These are phyloP conservation scores for Teunomyces barrocoloradensis DNA, from an alignment of 805 yeast species.

Conservation along the genomic window DNA sequence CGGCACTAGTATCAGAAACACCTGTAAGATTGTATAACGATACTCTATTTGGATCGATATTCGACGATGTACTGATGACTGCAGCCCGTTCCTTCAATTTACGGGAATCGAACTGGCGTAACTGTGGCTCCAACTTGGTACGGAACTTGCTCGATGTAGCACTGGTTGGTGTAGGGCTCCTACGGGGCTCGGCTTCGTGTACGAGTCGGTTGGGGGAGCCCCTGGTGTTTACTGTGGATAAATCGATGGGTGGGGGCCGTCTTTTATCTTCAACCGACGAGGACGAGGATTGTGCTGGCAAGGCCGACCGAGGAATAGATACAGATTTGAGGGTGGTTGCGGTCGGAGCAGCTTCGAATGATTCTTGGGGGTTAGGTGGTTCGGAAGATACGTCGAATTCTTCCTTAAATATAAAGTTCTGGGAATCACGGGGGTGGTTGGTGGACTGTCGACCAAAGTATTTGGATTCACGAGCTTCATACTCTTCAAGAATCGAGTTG, in stretches of 20 bases:
- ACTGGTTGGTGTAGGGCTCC: conserved; percentile 5
- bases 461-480: conserved; percentile 13
- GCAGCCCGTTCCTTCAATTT: conserved; percentile 8
- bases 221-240: conserved; percentile 4
- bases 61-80: conserved; percentile 17
- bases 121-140: conserved; percentile 11
- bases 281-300: conserved; percentile 1
- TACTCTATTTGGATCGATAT: conserved; percentile 14
- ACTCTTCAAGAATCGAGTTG: conserved; percentile 30
- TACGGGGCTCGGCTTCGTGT: not conserved
- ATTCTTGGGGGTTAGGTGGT: conserved; percentile 1
- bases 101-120: conserved; percentile 6
- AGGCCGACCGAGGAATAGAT: conserved; percentile 4
- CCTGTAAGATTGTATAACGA: conserved; percentile 16
- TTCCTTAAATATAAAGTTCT: conserved; percentile 25
- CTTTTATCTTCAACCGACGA: conserved; percentile 6
- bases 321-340: conserved; percentile 1
- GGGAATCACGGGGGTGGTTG: conserved; percentile 6
- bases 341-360: not conserved
- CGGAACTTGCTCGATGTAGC: conserved; percentile 10
- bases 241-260: conserved; percentile 4
- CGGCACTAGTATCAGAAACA: conserved; percentile 11
- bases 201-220: conserved; percentile 8
- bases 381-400: conserved; percentile 22
- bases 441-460: conserved; percentile 11